Evolutionary conservation across 208 protist species (phyloP), one percentile per base, ranked within the genome.

Genomic region (Leishmania amazonensis): DNA sequence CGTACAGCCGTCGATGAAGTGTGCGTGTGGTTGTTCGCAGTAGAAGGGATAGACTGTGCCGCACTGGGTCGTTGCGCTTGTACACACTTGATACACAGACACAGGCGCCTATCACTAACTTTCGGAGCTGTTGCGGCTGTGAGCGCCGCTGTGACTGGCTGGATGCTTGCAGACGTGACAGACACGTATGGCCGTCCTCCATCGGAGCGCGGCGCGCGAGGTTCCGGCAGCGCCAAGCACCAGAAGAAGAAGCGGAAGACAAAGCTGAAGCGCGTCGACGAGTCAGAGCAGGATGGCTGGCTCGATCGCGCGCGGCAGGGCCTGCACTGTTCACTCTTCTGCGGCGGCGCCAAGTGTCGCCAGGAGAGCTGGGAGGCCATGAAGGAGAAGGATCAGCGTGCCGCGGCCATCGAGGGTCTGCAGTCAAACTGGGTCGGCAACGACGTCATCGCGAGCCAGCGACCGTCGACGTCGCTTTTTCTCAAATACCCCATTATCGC

Each of bases 351-450:
- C 9, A 93, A 93, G 54, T 98, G 93, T 79, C 92, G 92, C 64
- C 90, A 95, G 53, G 96, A 98, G 82, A 88, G 85, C 79, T 98
- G 91, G 92, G 88, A 95, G 73, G 74, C 88, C 1, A 87, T 94
- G 84, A 89, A 88, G 40, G 62, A 76, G 47, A 40, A 84, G 75
- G 88, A 90, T 65, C 81, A 90, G 80, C 78, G 85, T 42, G 83
- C 88, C 38, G 90, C 87, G 17, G 93, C 96, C 38, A 94, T 98
- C 75, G 87, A 96, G 72, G 96, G 95, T 0, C 87, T 98, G 57
- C 91, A 97, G 87, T 95, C 93, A 8, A 97, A 95, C 86, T 97
- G 94, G 91, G 94, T 98, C 5, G 92, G 93, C 47, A 54, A 89
- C 31, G 87, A 94, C 80, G 90, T 95, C 58, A 96, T 98, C 79